A percentile compares a stretch with the other conserved stretches of the same genome.
Conservation (phyloP, 768 basidiomycete genomes). For the Glaciozyma martinii region DNA sequence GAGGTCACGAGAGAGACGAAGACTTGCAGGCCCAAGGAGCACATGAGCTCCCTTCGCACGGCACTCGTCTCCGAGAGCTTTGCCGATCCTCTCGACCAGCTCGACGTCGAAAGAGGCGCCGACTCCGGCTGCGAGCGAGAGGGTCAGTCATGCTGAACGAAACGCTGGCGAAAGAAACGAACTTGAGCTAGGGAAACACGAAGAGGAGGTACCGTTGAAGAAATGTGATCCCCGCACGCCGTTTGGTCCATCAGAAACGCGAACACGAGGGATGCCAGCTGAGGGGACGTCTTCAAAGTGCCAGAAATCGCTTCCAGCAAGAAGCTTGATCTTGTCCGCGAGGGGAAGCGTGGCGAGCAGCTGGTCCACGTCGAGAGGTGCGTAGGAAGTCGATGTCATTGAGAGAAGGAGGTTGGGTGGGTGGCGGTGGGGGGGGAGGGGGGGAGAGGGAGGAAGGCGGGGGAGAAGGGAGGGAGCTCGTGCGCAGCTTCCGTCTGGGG, state of each 20-base stretch:
- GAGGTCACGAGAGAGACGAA: neutral
- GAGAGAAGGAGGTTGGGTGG: too few relatives aligned
- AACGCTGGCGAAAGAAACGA: too few relatives aligned
- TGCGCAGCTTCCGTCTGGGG: too few relatives aligned
- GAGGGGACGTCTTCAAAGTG: conserved; percentile 12
- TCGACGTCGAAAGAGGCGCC: conserved; percentile 53
- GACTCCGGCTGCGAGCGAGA: conserved; percentile 51
- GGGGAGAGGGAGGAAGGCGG: too few relatives aligned
- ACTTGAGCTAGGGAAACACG: conserved; percentile 55
- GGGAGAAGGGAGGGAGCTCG: too few relatives aligned
- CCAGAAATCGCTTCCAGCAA: conserved; percentile 31
- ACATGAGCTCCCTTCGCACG: conserved; percentile 45
- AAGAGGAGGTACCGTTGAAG: conserved; percentile 42
- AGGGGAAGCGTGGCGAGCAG: conserved; percentile 14
- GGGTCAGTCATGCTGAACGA: too few relatives aligned
- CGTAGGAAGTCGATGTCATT: neutral
- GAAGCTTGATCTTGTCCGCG: conserved; percentile 24
- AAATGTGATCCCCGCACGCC: conserved; percentile 25
- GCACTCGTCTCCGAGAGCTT: conserved; percentile 51
- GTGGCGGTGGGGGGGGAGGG: too few relatives aligned
- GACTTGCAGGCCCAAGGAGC: conserved; percentile 32
- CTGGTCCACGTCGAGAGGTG: conserved; percentile 18
- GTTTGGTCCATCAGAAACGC: conserved; percentile 25
- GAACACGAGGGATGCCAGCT: conserved; percentile 15
- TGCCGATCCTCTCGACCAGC: conserved; percentile 46